Evolutionary conservation across 306 rosid genomes (phyloP), one percentile per base, ranked within the genome.

Genomic region (Ormosia semicastrata): DNA sequence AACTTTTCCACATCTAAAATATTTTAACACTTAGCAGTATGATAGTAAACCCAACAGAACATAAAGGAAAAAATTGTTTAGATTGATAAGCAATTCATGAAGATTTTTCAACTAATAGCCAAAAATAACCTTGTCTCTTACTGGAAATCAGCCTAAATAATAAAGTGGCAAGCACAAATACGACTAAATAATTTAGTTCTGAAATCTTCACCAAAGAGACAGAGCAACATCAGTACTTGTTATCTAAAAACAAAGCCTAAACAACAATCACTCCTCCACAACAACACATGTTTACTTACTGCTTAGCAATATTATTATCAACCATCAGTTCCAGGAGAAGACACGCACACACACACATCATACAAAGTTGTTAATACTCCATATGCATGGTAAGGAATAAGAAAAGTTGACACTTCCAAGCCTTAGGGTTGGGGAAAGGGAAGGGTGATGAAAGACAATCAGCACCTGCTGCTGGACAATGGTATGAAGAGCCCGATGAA

Each of bases 401-500:
- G 32, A 81, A 7, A 68, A 63, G 49, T 75, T 56, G 59, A 64
- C 66, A 69, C 47, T 39, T 24, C 40, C 39, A 69, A 36, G 73
- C 24, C 65, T 54, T 18, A 41, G 30, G 77, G 11, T 24, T 24
- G 24, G 24, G 24, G 69, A 53, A 47, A 54, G 43, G 70, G 43
- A 56, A 58, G 78, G 73, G 49, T 8, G 81, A 74, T 52, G 39
- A 79, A 83, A 74, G 60, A 40, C 32, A 66, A 81, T 14, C 67
- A 41, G 44, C 65, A 92, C 98, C 95, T 92, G 91, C 85, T 90
- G 81, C 73, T 90, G 93, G 80, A 90, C 97, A 47, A 94, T 81
- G 60, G 90, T 84, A 83, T 92, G 98, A 86, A 92, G 89, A 65
- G 92, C 83, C 41, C 95, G 95, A 74, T 94, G 98, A 75, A 94